A percentile compares a stretch with the other conserved stretches of the same genome.
Evolutionary conservation across 2,329 filamentous ascomycete species (phyloP).

Genomic region (Aspergillus sp.): DNA sequence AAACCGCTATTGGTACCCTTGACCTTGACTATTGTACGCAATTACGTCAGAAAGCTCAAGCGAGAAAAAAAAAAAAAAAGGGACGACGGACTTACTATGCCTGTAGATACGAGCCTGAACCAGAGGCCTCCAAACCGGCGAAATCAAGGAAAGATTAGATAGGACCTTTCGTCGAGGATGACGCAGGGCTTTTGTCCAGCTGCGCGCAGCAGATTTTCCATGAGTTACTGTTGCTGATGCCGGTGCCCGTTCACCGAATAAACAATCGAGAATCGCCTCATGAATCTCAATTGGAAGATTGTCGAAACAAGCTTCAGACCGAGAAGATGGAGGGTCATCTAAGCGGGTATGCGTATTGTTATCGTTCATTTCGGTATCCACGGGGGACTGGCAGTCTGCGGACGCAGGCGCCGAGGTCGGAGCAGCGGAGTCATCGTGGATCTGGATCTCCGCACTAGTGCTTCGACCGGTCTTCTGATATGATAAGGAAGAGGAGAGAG

Average conservation of each 20-base stretch:
- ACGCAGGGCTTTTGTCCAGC: slow-evolving; percentile 59
- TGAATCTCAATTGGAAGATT: slow-evolving; percentile 63
- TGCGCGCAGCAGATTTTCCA: slow-evolving; percentile 46
- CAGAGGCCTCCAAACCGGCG: slow-evolving; percentile 55
- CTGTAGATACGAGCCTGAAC: slow-evolving; percentile 68
- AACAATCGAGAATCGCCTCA: slow-evolving; percentile 62
- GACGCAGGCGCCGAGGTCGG: slow-evolving; percentile 14
- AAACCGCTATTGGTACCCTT: slow-evolving; percentile 62
- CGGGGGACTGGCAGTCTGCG: slow-evolving; percentile 14
- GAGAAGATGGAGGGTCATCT: slow-evolving; percentile 6
- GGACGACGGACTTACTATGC: slow-evolving; percentile 43
- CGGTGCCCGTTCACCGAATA: slow-evolving; percentile 63
- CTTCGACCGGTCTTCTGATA: slow-evolving; percentile 20
- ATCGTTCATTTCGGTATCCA: slow-evolving; percentile 23
- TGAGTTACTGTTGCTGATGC: slow-evolving; percentile 52
- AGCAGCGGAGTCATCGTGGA: slow-evolving; percentile 16
- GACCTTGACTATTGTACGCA: slow-evolving; percentile 52
- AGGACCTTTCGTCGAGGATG: slow-evolving; percentile 62
- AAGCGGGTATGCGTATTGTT: slow-evolving; percentile 16
- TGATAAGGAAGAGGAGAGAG: slow-evolving; percentile 13
- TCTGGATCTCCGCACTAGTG: slow-evolving; percentile 19
- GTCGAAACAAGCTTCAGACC: slow-evolving; percentile 19
- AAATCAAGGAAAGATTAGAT: slow-evolving; percentile 57
- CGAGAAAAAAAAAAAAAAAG: neutral
- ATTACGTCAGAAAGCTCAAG: slow-evolving; percentile 1